Evolutionary conservation across 148 eudicot species (phyloP).

Genomic region (Persicaria maculosa): DNA sequence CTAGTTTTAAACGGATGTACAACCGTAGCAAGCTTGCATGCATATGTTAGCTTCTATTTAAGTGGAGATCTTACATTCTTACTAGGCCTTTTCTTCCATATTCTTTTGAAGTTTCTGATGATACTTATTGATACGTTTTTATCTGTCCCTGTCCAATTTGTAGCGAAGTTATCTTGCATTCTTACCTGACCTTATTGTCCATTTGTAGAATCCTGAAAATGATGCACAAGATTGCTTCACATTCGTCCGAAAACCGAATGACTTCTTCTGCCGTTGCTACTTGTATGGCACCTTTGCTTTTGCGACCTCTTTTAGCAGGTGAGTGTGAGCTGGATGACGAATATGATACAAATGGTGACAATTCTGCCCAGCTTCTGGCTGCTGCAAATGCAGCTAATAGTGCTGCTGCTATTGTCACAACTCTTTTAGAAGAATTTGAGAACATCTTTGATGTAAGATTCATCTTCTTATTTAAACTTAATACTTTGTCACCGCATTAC

Average conservation of each 20-base stretch:
- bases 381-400: constrained; percentile 99
- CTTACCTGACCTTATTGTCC: neutral
- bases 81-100: neutral
- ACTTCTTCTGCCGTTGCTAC: constrained; percentile 95
- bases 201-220: constrained; percentile 70
- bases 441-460: constrained; percentile 79
- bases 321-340: constrained; percentile 96
- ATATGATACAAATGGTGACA: constrained; percentile 75
- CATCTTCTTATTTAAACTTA: neutral
- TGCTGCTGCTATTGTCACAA: constrained; percentile 83
- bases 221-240: constrained; percentile 86
- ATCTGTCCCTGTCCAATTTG: constrained; percentile 6
- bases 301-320: constrained; percentile 93
- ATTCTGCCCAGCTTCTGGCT: constrained; percentile 94
- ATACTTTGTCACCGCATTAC: neutral
- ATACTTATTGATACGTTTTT: neutral
- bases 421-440: constrained; percentile 90
- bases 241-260: constrained; percentile 86
- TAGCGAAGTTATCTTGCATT: neutral
- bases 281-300: constrained; percentile 99
- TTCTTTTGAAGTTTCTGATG: neutral
- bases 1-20: neutral
- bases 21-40: neutral
- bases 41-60: neutral
- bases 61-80: neutral